Base-by-base conservation (phyloP, 1,284 basidiomycete genomes). In the Rhodotorula glutinis region DNA sequence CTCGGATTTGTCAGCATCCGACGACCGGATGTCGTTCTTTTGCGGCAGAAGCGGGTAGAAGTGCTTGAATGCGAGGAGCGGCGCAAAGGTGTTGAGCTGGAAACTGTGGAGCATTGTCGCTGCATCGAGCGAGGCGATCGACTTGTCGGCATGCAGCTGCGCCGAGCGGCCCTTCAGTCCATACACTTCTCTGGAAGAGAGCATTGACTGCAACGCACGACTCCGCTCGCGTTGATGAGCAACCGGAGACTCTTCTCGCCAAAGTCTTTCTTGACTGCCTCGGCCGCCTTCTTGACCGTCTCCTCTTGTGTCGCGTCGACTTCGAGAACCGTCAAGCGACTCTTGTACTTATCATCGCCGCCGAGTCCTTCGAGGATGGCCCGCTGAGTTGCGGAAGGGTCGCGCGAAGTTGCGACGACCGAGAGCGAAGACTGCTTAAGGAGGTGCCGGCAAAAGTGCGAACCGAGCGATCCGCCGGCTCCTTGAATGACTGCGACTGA, bases 1-100 rank as follows among this genome's bases (percentile, higher is more conserved):
- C 63, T 57, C 66, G 4, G 58, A 13, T 3, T 59, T 41, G 61
- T 60, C 55, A 16, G 55, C 70, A 59, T 60, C 53, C 17, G 49
- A 59, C 17, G 74, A 58, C 33, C 77, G 74, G 27, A 78, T 71
- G 41, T 77, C 75, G 49, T 75, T 76, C 30, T 74, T 74, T 21
- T 74, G 76, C 0, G 82, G 82, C 3, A 83, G 75, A n/a, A 83
- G 77, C 3, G 81, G 81, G 4, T 79, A 77, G 51, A 83, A 81
- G 71, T 83, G 81, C 73, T 82, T 83, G 76, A 80, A 82, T 0
- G 80, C 77, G 23, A 82, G 75, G 23, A 82, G 77, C 57, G 82
- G 82, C 3, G 79, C 81, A 49, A 83, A 78, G 3, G 82, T 80
- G 76, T 83, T 83, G 74, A 83, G 79, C 60, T 79, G 72, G 63